Conservation (phyloP, 2,329 filamentous ascomycete genomes). For the Ophiostoma sp. region DNA sequence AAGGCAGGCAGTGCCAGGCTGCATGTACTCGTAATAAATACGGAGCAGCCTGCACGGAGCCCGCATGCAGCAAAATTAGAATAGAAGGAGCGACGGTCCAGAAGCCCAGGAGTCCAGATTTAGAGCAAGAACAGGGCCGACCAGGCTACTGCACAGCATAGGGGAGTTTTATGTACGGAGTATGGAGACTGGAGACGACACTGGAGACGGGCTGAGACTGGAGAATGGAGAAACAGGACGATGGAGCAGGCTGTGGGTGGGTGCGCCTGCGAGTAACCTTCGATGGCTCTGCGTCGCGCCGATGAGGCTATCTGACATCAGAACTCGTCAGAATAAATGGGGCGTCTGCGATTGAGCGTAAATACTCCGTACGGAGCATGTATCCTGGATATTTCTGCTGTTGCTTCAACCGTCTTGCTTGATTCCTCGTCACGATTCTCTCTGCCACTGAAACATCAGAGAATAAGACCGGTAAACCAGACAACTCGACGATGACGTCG, state of each 20-base stretch:
- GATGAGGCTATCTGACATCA: conserved; percentile 12
- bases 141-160: conserved; percentile 11
- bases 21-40: background rate
- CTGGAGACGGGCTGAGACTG: background rate
- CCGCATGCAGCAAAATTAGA: background rate
- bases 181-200: background rate
- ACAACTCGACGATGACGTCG: background rate
- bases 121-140: background rate
- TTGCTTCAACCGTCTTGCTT: too few species aligned
- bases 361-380: background rate
- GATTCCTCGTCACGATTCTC: too few species aligned
- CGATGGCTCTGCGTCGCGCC: conserved; percentile 8
- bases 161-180: conserved; percentile 4
- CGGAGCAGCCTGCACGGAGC: background rate
- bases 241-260: conserved; percentile 4
- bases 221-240: background rate
- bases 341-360: background rate
- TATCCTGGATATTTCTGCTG: background rate
- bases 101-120: background rate
- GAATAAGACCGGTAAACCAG: too few species aligned
- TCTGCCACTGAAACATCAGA: too few species aligned
- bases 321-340: background rate
- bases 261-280: background rate
- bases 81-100: background rate
- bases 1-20: background rate